Base-by-base conservation (phyloP, 352 stramenopile genomes). In the Globisporangium alternatum region DNA sequence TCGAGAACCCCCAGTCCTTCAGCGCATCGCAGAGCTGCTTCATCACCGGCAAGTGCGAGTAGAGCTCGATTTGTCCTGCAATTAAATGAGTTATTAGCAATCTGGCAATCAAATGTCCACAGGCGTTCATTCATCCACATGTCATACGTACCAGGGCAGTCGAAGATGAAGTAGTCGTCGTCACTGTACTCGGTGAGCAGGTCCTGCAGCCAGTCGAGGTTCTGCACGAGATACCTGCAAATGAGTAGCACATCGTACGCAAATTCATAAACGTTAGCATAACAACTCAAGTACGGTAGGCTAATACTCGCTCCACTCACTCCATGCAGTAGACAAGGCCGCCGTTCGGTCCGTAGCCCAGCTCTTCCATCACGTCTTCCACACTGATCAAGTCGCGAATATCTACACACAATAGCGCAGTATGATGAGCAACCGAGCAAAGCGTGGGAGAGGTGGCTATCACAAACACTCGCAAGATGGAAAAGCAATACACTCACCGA, bases 301-400 rank as follows among this genome's bases (percentile, higher is more conserved):
- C 33, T 39, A 44, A 44, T 5, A 3, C 39, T 41, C 7, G 25
- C 25, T 55, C 3, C 17, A 95, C 72, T 70, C 91, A 99, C 92
- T 99, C 97, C 90, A 99, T 98, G 79, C 97, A 99, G 78, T 99
- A 99, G 15, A 99, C 82, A 15, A 99, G 81, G 1, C 93, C 97
- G 15, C 98, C 98, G 71, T 99, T 99, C 0, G 98, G 97, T 22
- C 98, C 98, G 56, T 99, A 93, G 68, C 93, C 86, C 9, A 99
- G 82, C 65, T 99, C 89, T 65, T 98, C 89, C 96, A 99, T 99
- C 39, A 99, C 98, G 49, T 98, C 93, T 65, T 98, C 90, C 10
- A 99, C 80, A 48, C 93, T 97, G 49, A 99, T 98, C 35, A 99
- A 74, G 64, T 98, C 89, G 76, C 96, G 80, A 78, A 98, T 98